Base-by-base conservation (phyloP, 2,329 filamentous ascomycete genomes). In the Neonectria coccinea region DNA sequence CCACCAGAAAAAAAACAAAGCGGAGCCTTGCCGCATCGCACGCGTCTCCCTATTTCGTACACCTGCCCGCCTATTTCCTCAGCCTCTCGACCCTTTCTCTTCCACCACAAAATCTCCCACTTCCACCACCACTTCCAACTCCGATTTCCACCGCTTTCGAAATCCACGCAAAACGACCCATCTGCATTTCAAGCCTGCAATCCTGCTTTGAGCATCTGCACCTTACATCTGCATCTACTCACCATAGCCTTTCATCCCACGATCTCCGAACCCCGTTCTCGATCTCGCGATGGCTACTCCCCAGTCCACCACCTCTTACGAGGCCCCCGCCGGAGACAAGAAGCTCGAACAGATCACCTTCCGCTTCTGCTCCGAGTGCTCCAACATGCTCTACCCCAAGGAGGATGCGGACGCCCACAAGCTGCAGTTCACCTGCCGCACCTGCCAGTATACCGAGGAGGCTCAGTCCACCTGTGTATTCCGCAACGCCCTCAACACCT, bases 301-400 rank as follows among this genome's bases (percentile, higher is more conserved):
- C 33, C 82, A 85, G 66, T 85, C 86, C 29, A 85, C 81, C 50
- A 77, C 77, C 58, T 80, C 80, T 33, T 75, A 82, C 68, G 81
- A 83, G 50, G 79, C 74, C 68, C 76, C 77, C 22, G 75, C 76
- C 55, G 79, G 76, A 64, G 82, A 85, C 73, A 85, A 85, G 74
- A 83, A 83, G 71, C 83, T 84, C 69, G 90, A 95, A 81, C 93
- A 97, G 80, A 94, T 98, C 80, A 94, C 93, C 52, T 99, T 98
- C 82, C 91, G 93, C 76, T 99, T 99, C 86, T 99, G 96, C 85
- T 94, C 93, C 74, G 96, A 99, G 86, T 99, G 96, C 84, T 97
- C 94, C 74, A 99, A 99, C 85, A 92, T 99, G 88, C 86, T 99
- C 59, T 98, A 98, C 77, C 96, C 96, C 55, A 96, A 97, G 82